These are phyloP conservation scores for Besnoitia besnoiti DNA, from an alignment of 169 alveolate species.

Conservation along the genomic window DNA sequence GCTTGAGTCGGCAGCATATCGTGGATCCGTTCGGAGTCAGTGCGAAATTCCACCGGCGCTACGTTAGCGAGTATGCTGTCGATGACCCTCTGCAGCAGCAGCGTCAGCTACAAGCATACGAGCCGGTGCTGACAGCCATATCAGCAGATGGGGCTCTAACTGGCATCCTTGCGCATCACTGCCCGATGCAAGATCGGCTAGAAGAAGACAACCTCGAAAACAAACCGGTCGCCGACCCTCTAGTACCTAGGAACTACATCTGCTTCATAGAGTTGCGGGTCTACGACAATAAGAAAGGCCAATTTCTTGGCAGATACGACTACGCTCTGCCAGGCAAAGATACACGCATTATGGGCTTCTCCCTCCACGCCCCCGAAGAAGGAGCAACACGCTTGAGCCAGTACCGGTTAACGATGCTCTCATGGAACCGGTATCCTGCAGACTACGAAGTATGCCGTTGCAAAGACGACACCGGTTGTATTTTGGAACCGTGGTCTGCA, in stretches of 20 bases:
- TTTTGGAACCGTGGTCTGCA: slow-evolving; percentile 6
- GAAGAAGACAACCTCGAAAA: slow-evolving; percentile 25
- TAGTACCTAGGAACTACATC: neutral
- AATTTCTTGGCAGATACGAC: neutral
- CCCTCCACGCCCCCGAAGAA: neutral
- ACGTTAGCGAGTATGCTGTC: neutral
- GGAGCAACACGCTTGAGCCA: neutral
- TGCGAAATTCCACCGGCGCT: neutral
- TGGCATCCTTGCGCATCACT: slow-evolving; percentile 4
- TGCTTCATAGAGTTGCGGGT: neutral
- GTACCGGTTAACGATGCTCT: neutral
- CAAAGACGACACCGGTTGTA: neutral
- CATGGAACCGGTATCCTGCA: neutral
- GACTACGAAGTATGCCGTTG: neutral
- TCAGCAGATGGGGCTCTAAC: neutral
- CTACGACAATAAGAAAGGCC: neutral
- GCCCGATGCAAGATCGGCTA: slow-evolving; percentile 28
- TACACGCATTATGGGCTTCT: slow-evolving; percentile 13
- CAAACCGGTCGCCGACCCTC: neutral
- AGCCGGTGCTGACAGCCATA: slow-evolving; percentile 27
- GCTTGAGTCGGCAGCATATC: slow-evolving; percentile 19
- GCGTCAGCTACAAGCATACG: slow-evolving; percentile 5
- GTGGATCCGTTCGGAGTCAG: neutral
- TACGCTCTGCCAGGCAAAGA: neutral
- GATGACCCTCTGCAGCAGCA: neutral